A percentile compares a stretch with the other conserved stretches of the same genome.
phyloP scores from a whole-genome alignment of 768 basidiomycete species.

The Pulveroboletus ravenelii region DNA sequence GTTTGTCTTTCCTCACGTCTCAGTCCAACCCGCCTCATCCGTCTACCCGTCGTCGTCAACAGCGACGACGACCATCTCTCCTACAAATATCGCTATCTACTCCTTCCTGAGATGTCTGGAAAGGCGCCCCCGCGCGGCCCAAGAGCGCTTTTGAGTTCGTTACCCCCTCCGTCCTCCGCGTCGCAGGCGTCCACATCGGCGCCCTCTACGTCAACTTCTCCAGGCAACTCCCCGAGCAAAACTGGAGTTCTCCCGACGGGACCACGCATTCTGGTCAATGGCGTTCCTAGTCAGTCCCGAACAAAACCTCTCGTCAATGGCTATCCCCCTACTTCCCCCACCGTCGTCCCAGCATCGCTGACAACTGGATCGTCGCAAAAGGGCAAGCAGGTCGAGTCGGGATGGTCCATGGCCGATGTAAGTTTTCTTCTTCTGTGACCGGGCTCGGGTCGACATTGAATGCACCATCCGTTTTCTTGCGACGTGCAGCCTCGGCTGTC shows the following conservation, averaged over 20 bases:
- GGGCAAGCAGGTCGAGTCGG: conserved; percentile 39
- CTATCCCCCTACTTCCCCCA: conserved; percentile 28
- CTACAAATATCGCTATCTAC: neutral
- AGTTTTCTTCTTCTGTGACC: conserved; percentile 11
- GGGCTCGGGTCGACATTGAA: neutral
- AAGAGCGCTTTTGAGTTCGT: conserved; percentile 55
- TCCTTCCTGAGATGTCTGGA: conserved; percentile 51
- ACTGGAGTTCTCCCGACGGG: conserved; percentile 63
- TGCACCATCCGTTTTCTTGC: conserved; percentile 6
- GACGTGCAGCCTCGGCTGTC: conserved; percentile 14
- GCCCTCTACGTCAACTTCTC: conserved; percentile 33
- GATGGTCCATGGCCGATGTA: conserved; percentile 34
- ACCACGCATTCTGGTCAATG: conserved; percentile 54
- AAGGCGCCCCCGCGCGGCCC: conserved; percentile 75
- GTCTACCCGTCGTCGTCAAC: conserved; percentile 25
- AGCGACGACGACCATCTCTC: conserved; percentile 19
- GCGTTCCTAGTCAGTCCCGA: conserved; percentile 26
- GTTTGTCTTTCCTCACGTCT: conserved; percentile 16
- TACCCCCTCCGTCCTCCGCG: conserved; percentile 29
- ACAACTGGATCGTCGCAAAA: conserved; percentile 35
- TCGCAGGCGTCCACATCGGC: conserved; percentile 30
- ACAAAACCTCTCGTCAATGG: conserved; percentile 46
- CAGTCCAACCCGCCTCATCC: neutral
- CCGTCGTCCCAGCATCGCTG: conserved; percentile 25
- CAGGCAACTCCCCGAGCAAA: conserved; percentile 32